These are phyloP conservation scores for Cardamine occulta DNA, from an alignment of 345 rosid species.

Conservation along the genomic window DNA sequence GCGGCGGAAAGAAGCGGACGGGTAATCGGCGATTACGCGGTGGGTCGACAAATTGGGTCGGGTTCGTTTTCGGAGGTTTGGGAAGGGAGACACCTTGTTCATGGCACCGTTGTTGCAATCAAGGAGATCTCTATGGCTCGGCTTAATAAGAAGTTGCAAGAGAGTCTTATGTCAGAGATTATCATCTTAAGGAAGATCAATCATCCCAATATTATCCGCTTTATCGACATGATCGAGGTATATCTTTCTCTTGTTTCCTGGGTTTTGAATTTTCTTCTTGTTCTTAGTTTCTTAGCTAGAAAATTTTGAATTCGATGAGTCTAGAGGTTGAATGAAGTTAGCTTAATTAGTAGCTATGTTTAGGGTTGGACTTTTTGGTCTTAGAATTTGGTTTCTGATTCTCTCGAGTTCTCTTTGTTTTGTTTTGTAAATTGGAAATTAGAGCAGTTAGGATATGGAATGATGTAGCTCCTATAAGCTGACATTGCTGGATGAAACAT, in stretches of 20 bases:
- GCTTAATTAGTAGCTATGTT: not conserved
- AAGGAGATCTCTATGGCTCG: conserved; percentile 80
- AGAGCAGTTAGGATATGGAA: conserved; percentile 5
- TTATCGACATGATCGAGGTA: conserved; percentile 94
- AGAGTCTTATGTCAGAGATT: conserved; percentile 94
- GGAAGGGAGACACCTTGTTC: conserved; percentile 88
- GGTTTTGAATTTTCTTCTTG: not conserved
- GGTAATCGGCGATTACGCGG: conserved; percentile 82
- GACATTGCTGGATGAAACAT: conserved; percentile 13
- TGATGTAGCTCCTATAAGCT: conserved; percentile 24
- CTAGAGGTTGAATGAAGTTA: not conserved
- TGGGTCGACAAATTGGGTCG: conserved; percentile 86
- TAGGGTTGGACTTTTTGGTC: not conserved
- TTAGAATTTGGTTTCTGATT: not conserved
- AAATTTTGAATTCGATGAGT: not conserved
- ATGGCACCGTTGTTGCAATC: conserved; percentile 94
- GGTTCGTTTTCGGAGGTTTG: conserved; percentile 97
- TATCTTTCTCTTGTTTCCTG: not conserved
- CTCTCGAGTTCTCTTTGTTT: conserved; percentile 1
- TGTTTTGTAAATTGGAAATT: not conserved
- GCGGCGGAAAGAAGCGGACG: conserved; percentile 52
- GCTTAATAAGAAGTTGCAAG: conserved; percentile 84
- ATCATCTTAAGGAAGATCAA: conserved; percentile 68
- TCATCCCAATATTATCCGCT: conserved; percentile 88
- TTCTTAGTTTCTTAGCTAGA: conserved; percentile 5